These are phyloP conservation scores for Gracilaria domingensis DNA, from an alignment of 23 red algal species.

Conservation along the genomic window DNA sequence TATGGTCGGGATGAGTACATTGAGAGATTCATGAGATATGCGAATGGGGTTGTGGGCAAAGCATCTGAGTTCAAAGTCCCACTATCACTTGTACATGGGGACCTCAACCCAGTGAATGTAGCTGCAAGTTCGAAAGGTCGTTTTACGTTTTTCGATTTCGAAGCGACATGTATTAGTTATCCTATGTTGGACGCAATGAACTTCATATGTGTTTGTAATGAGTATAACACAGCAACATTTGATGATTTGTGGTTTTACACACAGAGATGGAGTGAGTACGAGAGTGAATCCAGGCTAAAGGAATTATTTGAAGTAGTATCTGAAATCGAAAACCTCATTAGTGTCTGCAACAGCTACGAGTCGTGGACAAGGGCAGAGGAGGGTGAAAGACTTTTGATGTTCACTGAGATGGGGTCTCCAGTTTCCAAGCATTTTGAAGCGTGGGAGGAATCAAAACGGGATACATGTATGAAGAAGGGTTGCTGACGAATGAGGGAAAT, in stretches of 20 bases:
- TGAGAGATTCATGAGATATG: background rate
- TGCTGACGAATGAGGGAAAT: background rate
- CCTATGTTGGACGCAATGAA: constrained; percentile 12
- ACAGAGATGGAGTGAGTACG: background rate
- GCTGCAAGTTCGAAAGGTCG: background rate
- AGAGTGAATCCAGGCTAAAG: constrained; percentile 8
- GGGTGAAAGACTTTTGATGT: background rate
- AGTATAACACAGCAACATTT: constrained; percentile 1
- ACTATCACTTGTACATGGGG: constrained; percentile 23
- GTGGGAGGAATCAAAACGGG: constrained; percentile 3
- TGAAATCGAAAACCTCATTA: constrained; percentile 22
- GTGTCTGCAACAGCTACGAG: constrained; percentile 10
- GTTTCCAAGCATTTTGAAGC: constrained; percentile 12
- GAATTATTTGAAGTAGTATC: background rate
- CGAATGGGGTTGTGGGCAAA: background rate
- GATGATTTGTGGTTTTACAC: constrained; percentile 41
- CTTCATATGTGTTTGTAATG: constrained; percentile 14
- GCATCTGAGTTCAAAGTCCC: constrained; percentile 12
- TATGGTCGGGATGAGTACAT: constrained; percentile 17
- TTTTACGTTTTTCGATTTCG: constrained; percentile 31
- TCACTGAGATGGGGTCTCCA: constrained; percentile 17
- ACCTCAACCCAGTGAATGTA: constrained; percentile 10
- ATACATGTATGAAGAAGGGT: background rate
- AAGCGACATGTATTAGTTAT: constrained; percentile 27
- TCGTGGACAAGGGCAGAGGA: constrained; percentile 7